A percentile compares a stretch with the other conserved stretches of the same genome.
These are phyloP conservation scores for Tephrocybe sp. DNA, from an alignment of 768 basidiomycete species.

Conservation along the genomic window DNA sequence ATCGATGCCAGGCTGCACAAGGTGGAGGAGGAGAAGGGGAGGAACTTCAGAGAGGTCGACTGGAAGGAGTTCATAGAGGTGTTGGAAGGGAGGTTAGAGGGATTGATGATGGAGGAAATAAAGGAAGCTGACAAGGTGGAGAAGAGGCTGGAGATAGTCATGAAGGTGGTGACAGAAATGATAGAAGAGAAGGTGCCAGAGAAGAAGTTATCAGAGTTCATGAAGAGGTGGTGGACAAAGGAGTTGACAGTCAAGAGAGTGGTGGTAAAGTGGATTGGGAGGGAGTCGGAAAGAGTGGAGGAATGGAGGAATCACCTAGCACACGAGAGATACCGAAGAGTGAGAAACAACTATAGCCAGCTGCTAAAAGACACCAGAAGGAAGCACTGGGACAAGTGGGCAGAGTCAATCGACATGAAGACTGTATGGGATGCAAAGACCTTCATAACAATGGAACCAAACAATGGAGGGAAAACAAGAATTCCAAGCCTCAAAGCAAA, in stretches of 20 bases:
- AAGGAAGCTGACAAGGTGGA: not conserved
- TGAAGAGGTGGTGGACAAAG: not conserved
- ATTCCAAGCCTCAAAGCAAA: no score
- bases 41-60: not conserved
- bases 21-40: not conserved
- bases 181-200: not conserved
- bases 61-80: not conserved
- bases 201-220: not conserved
- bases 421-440: slow-evolving; percentile 26
- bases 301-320: slow-evolving; percentile 19
- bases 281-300: not conserved
- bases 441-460: slow-evolving; percentile 16
- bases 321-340: slow-evolving; percentile 16
- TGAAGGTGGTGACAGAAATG: not conserved
- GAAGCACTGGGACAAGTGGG: slow-evolving; percentile 26
- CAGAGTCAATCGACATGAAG: slow-evolving; percentile 16
- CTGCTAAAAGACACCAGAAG: slow-evolving; percentile 21
- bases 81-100: not conserved
- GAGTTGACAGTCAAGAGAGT: not conserved
- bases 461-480: slow-evolving; percentile 25
- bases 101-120: not conserved
- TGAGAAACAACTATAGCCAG: slow-evolving; percentile 15
- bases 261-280: not conserved
- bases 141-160: not conserved
- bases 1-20: not conserved